phyloP scores from a whole-genome alignment of 2,329 filamentous ascomycete species.

The Fusarium sp. region DNA sequence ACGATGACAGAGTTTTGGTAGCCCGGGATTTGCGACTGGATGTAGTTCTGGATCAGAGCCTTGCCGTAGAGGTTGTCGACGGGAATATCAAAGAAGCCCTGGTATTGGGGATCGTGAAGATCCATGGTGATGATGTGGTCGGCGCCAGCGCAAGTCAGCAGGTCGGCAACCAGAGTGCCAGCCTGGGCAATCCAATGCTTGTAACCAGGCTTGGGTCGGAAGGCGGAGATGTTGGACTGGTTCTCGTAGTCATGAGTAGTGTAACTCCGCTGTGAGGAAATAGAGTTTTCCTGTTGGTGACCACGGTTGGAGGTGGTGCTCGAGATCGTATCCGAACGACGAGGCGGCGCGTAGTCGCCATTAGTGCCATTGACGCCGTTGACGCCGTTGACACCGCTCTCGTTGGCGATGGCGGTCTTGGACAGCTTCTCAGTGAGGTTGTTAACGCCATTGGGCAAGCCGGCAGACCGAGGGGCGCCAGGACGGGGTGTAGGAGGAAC shows the following conservation, averaged over 20 bases:
- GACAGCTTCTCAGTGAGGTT: conserved; percentile 74
- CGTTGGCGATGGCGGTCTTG: conserved; percentile 67
- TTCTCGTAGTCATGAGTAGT: conserved; percentile 72
- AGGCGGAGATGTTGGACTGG: conserved; percentile 61
- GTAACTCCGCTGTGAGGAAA: conserved; percentile 58
- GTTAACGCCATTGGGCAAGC: conserved; percentile 72
- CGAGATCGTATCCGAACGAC: conserved; percentile 50
- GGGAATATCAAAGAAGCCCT: conserved; percentile 98
- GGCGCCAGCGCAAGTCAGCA: conserved; percentile 92
- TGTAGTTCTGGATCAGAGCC: conserved; percentile 73
- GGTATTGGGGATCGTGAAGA: conserved; percentile 93
- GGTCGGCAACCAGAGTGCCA: conserved; percentile 90
- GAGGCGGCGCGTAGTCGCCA: conserved; percentile 46
- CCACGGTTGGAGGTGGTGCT: conserved; percentile 48
- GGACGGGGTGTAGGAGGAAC: conserved; percentile 85
- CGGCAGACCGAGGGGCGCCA: conserved; percentile 70
- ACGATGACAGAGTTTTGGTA: conserved; percentile 90
- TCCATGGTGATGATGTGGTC: conserved; percentile 99
- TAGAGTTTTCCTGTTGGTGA: conserved; percentile 51
- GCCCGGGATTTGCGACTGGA: conserved; percentile 82
- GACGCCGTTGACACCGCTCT: conserved; percentile 30
- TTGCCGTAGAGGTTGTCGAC: conserved; percentile 96
- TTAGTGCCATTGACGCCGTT: conserved; percentile 42
- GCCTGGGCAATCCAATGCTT: conserved; percentile 99
- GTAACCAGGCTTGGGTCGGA: conserved; percentile 88